These are phyloP conservation scores for Leccinum insolens DNA, from an alignment of 1,284 basidiomycete species.

Conservation along the genomic window DNA sequence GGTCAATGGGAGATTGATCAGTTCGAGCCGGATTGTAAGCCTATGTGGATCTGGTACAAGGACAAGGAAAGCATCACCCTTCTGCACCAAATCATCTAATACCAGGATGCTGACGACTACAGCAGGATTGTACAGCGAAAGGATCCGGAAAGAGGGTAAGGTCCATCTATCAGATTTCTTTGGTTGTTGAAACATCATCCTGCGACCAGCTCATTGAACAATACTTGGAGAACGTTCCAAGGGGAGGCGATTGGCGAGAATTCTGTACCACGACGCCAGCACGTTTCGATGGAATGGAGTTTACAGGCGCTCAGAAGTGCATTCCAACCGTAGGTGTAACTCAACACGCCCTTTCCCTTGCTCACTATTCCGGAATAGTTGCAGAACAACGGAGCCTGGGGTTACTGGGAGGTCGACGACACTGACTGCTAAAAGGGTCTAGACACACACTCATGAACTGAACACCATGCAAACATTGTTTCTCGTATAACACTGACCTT, in stretches of 20 bases:
- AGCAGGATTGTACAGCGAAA: conserved; percentile 27
- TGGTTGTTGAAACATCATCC: neutral
- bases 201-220: conserved; percentile 22
- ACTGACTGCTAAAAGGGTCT: conserved; percentile 7
- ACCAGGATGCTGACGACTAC: neutral
- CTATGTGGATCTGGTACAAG: conserved; percentile 27
- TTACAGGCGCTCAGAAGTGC: conserved; percentile 31
- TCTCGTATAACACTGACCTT: neutral
- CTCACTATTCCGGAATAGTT: neutral
- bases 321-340: conserved; percentile 1
- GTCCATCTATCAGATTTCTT: neutral
- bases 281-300: conserved; percentile 23
- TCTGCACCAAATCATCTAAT: neutral
- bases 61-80: conserved; percentile 23
- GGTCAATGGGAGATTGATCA: conserved; percentile 26
- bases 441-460: neutral
- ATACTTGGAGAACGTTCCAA: conserved; percentile 29
- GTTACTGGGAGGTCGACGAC: conserved; percentile 19
- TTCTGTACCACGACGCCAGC: conserved; percentile 36
- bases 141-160: conserved; percentile 28
- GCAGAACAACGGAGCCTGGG: conserved; percentile 18
- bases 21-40: conserved; percentile 26
- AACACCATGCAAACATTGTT: neutral
- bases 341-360: neutral
- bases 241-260: conserved; percentile 29